Evolutionary conservation across 768 basidiomycete species (phyloP).

Genomic region (Naganishia friedmannii): DNA sequence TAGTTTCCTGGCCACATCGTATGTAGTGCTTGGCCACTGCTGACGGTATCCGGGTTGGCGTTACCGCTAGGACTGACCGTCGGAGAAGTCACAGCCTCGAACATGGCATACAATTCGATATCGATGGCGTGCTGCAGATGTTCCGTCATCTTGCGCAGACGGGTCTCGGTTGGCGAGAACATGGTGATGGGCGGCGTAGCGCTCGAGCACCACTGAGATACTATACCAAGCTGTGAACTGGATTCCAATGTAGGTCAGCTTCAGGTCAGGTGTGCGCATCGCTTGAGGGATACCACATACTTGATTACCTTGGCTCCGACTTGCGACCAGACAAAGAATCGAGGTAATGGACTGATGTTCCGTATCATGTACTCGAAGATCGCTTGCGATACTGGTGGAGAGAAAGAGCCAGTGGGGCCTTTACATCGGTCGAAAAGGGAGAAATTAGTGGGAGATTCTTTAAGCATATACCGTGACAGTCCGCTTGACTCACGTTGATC

Average conservation of each 20-base stretch:
- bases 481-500: slow-evolving; percentile 45
- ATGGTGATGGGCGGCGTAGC: slow-evolving; percentile 40
- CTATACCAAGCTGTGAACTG: slow-evolving; percentile 44
- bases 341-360: slow-evolving; percentile 44
- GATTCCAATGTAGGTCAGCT: background rate
- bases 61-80: background rate
- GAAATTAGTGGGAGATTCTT: background rate
- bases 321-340: slow-evolving; percentile 48
- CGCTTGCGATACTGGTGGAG: slow-evolving; percentile 45
- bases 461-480: background rate
- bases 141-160: slow-evolving; percentile 41
- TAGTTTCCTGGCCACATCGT: background rate
- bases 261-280: background rate
- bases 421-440: background rate
- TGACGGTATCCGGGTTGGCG: background rate
- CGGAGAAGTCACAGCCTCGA: background rate
- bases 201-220: slow-evolving; percentile 43
- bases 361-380: slow-evolving; percentile 46
- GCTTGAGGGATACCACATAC: slow-evolving; percentile 24
- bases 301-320: slow-evolving; percentile 43
- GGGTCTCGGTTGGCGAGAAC: slow-evolving; percentile 47
- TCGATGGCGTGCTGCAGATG: slow-evolving; percentile 44
- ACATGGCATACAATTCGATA: slow-evolving; percentile 47
- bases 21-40: background rate
- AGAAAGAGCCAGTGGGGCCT: slow-evolving; percentile 47